Conservation (phyloP, 2,329 filamentous ascomycete species). For the Periconia sp. region DNA sequence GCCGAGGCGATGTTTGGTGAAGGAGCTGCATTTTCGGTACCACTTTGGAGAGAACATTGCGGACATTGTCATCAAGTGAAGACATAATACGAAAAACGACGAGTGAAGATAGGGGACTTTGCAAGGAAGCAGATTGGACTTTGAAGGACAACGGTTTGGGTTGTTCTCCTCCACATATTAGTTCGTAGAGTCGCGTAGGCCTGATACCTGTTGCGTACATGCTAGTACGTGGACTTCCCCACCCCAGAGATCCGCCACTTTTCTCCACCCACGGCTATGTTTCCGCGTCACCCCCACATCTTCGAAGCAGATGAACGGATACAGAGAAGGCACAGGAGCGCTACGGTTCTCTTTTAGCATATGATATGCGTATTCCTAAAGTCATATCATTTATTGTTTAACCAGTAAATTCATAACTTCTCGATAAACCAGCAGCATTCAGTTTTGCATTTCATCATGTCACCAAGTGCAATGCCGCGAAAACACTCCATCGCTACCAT, state of each 20-base stretch:
- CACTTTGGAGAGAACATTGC: constrained; percentile 26
- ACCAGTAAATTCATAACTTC: too few species aligned
- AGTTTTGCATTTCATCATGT: constrained; percentile 14
- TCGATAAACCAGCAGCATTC: too few species aligned
- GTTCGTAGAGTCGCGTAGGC: too few species aligned
- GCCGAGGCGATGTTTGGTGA: constrained; percentile 48
- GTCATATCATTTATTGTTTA: too few species aligned
- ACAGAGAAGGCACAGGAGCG: too few species aligned
- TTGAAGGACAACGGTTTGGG: not conserved
- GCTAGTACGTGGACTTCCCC: too few species aligned
- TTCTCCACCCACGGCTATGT: not conserved
- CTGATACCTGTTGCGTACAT: too few species aligned
- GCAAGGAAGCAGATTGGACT: not conserved
- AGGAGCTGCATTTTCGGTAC: constrained; percentile 28
- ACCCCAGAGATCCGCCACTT: too few species aligned
- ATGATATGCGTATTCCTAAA: not conserved
- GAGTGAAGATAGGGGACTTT: not conserved
- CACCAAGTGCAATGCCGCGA: constrained; percentile 22
- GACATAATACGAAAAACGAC: constrained; percentile 16
- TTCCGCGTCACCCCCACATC: not conserved
- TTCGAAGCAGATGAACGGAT: not conserved
- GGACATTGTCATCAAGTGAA: constrained; percentile 30
- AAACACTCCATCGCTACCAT: constrained; percentile 50
- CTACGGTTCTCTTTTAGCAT: not conserved
- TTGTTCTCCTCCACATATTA: not conserved